Conservation (phyloP, 2,329 filamentous ascomycete genomes). For the Neofusicoccum cordaticola region DNA sequence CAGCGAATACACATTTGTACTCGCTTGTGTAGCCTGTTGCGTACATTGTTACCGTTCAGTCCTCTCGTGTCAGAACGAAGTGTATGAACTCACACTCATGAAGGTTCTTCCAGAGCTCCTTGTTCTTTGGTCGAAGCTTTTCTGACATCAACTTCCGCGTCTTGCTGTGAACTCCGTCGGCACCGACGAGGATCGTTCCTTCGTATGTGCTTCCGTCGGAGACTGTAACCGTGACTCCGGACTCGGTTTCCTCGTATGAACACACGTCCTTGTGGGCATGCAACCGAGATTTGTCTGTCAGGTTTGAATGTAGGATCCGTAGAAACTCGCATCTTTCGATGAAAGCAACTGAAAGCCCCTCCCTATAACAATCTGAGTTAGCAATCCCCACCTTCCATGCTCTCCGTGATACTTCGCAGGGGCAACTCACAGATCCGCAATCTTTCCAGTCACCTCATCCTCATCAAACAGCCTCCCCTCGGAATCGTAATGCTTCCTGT, state of each 20-base stretch:
- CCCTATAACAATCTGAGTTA: neutral
- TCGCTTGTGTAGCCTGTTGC: neutral
- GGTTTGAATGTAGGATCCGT: neutral
- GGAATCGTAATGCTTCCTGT: neutral
- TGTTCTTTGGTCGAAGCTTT: too few species aligned
- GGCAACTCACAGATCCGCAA: neutral
- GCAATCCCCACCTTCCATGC: neutral
- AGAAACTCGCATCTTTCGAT: neutral
- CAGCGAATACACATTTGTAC: neutral
- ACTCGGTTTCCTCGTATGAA: too few species aligned
- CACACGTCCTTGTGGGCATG: neutral
- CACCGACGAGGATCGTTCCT: neutral
- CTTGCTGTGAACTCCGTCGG: conserved; percentile 14
- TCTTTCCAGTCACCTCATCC: neutral
- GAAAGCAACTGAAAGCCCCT: neutral
- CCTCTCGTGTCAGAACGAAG: too few species aligned
- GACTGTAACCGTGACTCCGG: too few species aligned
- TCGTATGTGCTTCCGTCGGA: too few species aligned
- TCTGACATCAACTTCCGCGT: neutral
- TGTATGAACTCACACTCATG: too few species aligned
- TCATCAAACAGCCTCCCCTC: neutral
- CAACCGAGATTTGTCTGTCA: neutral
- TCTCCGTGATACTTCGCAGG: neutral
- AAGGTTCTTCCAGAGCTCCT: too few species aligned
- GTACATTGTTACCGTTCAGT: neutral